phyloP scores from a whole-genome alignment of 768 basidiomycete genomes.

The Solioccasus polychromus region DNA sequence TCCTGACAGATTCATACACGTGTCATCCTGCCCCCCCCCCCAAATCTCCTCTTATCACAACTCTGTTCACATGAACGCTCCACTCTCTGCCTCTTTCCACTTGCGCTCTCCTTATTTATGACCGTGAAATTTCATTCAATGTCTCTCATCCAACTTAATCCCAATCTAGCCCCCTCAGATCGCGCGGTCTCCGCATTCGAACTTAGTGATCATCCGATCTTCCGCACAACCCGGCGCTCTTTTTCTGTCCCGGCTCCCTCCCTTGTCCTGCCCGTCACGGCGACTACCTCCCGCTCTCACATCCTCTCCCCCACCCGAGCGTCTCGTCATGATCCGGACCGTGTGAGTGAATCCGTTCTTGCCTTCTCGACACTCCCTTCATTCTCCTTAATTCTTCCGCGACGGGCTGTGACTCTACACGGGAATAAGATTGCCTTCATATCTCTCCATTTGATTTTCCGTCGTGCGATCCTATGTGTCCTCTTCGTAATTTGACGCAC shows the following conservation, averaged over 20 bases:
- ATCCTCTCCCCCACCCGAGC: neutral
- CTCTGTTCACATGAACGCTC: constrained; percentile 19
- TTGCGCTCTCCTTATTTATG: constrained; percentile 14
- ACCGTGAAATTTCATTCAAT: constrained; percentile 13
- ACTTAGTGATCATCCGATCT: constrained; percentile 18
- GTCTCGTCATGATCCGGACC: constrained; percentile 16
- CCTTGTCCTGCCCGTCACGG: neutral
- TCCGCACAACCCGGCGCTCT: constrained; percentile 15
- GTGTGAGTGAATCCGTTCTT: constrained; percentile 10
- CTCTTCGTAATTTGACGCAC: constrained; percentile 25
- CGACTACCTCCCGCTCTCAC: neutral
- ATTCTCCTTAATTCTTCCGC: constrained; percentile 7
- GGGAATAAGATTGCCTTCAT: constrained; percentile 25
- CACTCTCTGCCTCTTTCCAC: constrained; percentile 3
- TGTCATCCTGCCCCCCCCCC: constrained; percentile 17
- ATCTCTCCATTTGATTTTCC: constrained; percentile 21
- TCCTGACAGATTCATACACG: constrained; percentile 10
- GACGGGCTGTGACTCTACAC: constrained; percentile 5
- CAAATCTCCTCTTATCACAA: constrained; percentile 12
- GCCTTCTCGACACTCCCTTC: constrained; percentile 6
- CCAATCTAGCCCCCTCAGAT: constrained; percentile 23
- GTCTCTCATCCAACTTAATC: constrained; percentile 21
- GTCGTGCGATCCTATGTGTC: constrained; percentile 9
- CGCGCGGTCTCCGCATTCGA: constrained; percentile 22
- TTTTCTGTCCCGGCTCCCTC: too few species aligned